Percentiles rank a stretch among this genome's conserved stretches.
These are phyloP conservation scores for Moesziomyces sp. DNA, from an alignment of 1,284 basidiomycete species.

Conservation along the genomic window DNA sequence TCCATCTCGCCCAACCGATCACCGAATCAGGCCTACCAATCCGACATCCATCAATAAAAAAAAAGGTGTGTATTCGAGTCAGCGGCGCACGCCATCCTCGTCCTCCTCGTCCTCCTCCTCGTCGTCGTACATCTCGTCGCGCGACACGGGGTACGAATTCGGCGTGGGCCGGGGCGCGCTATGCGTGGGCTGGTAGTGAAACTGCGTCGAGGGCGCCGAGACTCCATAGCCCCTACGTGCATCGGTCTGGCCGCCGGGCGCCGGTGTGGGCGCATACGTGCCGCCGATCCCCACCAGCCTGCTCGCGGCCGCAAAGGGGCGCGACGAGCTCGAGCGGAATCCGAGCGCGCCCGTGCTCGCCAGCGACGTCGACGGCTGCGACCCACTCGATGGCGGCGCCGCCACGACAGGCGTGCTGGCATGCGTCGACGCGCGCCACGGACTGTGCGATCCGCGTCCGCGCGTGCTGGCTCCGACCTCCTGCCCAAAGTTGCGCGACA, in stretches of 20 bases:
- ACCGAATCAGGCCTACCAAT: no score
- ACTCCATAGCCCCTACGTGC: conserved; percentile 29
- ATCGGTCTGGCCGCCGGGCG: conserved; percentile 5
- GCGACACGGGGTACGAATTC: conserved; percentile 22
- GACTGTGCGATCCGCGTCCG: conserved; percentile 42
- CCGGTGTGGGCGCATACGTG: not conserved
- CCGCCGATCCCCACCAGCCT: conserved; percentile 12
- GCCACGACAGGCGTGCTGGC: conserved; percentile 1
- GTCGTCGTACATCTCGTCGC: conserved; percentile 27
- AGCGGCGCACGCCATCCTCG: conserved; percentile 1
- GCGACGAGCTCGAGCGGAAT: conserved; percentile 24
- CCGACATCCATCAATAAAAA: not conserved
- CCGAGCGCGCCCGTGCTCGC: conserved; percentile 11
- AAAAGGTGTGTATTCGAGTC: not conserved
- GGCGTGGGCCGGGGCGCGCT: not conserved
- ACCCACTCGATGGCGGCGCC: conserved; percentile 1
- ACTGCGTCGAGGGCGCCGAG: conserved; percentile 31
- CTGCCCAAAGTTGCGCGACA: conserved; percentile 52
- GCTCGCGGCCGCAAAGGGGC: conserved; percentile 12
- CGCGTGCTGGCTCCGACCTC: conserved; percentile 45
- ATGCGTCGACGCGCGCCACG: conserved; percentile 27
- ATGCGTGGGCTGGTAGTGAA: conserved; percentile 28
- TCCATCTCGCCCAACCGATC: no score
- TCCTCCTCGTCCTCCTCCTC: conserved; percentile 22
- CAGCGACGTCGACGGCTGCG: not conserved